Evolutionary conservation across 1,139 yeast genomes (phyloP).

Genomic region (Zhuliangozyma parablackwelliae): DNA sequence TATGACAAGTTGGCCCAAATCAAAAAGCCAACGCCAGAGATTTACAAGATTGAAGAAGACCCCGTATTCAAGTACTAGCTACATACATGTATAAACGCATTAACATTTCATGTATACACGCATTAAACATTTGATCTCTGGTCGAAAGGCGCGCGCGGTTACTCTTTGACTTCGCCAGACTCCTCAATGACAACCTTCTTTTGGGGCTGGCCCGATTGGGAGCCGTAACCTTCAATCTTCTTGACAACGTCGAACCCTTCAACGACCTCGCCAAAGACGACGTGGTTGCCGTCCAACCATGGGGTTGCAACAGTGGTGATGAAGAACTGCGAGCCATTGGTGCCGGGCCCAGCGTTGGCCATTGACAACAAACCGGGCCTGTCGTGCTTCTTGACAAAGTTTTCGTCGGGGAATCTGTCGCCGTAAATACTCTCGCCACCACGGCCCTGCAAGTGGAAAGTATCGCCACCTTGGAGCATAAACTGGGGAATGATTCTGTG

Average conservation of each 20-base stretch:
- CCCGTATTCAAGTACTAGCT: conserved; percentile 24
- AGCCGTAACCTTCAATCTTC: conserved; percentile 33
- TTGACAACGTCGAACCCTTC: conserved; percentile 37
- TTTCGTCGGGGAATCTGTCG: conserved; percentile 34
- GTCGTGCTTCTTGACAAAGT: conserved; percentile 31
- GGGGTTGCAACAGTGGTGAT: conserved; percentile 42
- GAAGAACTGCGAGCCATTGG: conserved; percentile 41
- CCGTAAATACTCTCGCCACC: conserved; percentile 42
- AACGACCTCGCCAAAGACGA: conserved; percentile 39
- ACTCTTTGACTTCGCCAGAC: conserved; percentile 24
- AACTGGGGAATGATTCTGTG: conserved; percentile 41
- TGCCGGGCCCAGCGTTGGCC: conserved; percentile 44
- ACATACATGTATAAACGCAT: too few species aligned
- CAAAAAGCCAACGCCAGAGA: conserved; percentile 48
- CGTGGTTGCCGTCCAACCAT: conserved; percentile 42
- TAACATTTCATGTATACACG: background rate
- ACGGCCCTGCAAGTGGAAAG: conserved; percentile 36
- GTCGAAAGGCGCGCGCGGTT: background rate
- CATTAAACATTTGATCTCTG: too few species aligned
- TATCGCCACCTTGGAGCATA: conserved; percentile 45
- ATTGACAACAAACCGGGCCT: conserved; percentile 36
- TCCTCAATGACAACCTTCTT: conserved; percentile 35
- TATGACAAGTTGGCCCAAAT: conserved; percentile 75
- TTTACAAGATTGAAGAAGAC: conserved; percentile 31
- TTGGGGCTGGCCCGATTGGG: conserved; percentile 24